Base-by-base conservation (phyloP, 306 rosid species). In the Lagenaria siceraria region DNA sequence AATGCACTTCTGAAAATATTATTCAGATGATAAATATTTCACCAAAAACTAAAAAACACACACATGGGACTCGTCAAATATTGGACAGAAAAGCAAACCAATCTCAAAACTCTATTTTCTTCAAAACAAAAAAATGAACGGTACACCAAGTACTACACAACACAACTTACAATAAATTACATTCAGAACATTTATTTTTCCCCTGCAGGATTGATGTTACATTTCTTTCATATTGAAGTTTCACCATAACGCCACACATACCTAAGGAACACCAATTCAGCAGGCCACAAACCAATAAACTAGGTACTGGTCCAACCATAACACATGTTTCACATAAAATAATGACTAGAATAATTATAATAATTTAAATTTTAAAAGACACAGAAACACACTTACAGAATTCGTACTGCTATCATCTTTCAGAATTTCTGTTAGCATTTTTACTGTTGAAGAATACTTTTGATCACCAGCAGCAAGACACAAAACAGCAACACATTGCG, bases 381-480 rank as follows among this genome's bases (percentile, higher is more conserved):
- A 33, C 15, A 18, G 2, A 43, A 54, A 38, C 14, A 53, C 72
- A 18, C 89, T 79, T 84, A 96, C 99, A 7, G 99, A 90, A 81
- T 92, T 92, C 64, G 92, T 83, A 87, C 84, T 87, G 85, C 87
- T 81, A 85, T 89, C 96, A 75, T 87, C 92, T 82, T 84, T 90
- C 74, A 96, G 98, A 69, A 96, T 96, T 88, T 88, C 88, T 3
- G 98, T 89, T 49, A 96, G 99, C 99, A 96, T 92, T 80, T 82
- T 82, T 60, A 96, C 99, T 15, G 99, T 96, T 68, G 97, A 85
- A 68, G 94, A 88, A 82, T 93, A 96, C 82, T 90, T 87, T 73
- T 87, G 83, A 84, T 89, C 97, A 84, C 98, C 98, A 54, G 99
- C 98, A 52, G 97, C 96, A 85, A 96, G 98, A 85, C 99, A 90